These are phyloP conservation scores for Dysphania ambrosioides DNA, from an alignment of 148 eudicot species.

Conservation along the genomic window DNA sequence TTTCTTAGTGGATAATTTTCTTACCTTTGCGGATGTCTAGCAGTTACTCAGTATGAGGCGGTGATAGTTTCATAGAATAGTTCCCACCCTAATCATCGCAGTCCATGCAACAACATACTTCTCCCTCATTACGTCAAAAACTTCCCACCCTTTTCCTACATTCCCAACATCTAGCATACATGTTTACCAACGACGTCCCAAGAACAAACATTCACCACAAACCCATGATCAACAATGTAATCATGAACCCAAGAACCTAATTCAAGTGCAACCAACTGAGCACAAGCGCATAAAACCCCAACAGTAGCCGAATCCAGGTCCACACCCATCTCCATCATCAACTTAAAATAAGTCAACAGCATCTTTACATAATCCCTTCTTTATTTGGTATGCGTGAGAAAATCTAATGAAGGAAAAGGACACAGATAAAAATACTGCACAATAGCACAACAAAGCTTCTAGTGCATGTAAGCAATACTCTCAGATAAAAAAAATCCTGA, in stretches of 20 bases:
- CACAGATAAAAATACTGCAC: not conserved
- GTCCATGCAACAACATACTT: conserved; percentile 54
- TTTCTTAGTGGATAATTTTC: not conserved
- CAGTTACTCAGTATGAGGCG: not conserved
- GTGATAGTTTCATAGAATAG: not conserved
- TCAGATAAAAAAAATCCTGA: too few relatives aligned
- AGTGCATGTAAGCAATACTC: too few relatives aligned
- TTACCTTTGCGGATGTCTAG: not conserved
- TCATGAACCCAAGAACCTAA: conserved; percentile 53
- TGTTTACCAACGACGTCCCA: conserved; percentile 47
- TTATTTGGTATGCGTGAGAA: not conserved
- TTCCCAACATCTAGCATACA: conserved; percentile 58
- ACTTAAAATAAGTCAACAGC: conserved; percentile 45
- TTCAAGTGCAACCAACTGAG: conserved; percentile 50
- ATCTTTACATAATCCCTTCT: conserved; percentile 24
- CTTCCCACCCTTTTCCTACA: conserved; percentile 46
- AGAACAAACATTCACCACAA: conserved; percentile 34
- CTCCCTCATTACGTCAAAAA: conserved; percentile 39
- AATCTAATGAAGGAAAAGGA: not conserved
- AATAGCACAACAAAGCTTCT: not conserved
- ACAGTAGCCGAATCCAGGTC: conserved; percentile 49
- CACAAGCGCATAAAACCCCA: conserved; percentile 57
- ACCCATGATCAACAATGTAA: conserved; percentile 22
- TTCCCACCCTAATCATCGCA: conserved; percentile 39
- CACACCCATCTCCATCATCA: conserved; percentile 38